Evolutionary conservation across 768 basidiomycete species (phyloP).

Genomic region (Dioszegia hungarica): DNA sequence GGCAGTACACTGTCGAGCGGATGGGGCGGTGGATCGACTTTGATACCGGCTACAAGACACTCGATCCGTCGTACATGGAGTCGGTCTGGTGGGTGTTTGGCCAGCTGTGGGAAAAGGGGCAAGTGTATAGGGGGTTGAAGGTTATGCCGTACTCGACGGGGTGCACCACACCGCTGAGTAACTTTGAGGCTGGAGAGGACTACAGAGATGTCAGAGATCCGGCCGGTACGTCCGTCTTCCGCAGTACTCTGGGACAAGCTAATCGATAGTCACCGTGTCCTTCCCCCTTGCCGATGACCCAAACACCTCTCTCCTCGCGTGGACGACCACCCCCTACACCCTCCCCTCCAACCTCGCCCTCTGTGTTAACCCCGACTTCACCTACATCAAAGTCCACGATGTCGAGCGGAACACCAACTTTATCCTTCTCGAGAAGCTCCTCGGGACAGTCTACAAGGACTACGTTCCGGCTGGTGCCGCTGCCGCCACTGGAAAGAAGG

Average conservation of each 20-base stretch:
- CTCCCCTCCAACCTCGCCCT: constrained; percentile 90
- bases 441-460: constrained; percentile 79
- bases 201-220: constrained; percentile 94
- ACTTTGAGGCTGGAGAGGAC: constrained; percentile 90
- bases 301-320: constrained; percentile 79
- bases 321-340: constrained; percentile 99
- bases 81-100: constrained; percentile 98
- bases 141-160: constrained; percentile 99
- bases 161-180: constrained; percentile 89
- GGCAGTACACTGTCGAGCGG: constrained; percentile 90
- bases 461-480: constrained; percentile 8
- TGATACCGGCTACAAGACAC: constrained; percentile 98
- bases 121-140: constrained; percentile 86
- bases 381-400: constrained; percentile 95
- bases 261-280: constrained; percentile 70
- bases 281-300: constrained; percentile 94
- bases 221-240: constrained; percentile 57
- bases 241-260: neutral
- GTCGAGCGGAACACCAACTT: constrained; percentile 78
- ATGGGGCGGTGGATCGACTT: constrained; percentile 99
- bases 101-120: constrained; percentile 81
- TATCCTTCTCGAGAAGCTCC: constrained; percentile 82
- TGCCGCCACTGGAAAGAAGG: constrained; percentile 38
- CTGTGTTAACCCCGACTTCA: constrained; percentile 93
- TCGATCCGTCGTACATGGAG: constrained; percentile 92